Evolutionary conservation across 2,329 filamentous ascomycete genomes (phyloP).

Genomic region (Hypoxylon sp.): DNA sequence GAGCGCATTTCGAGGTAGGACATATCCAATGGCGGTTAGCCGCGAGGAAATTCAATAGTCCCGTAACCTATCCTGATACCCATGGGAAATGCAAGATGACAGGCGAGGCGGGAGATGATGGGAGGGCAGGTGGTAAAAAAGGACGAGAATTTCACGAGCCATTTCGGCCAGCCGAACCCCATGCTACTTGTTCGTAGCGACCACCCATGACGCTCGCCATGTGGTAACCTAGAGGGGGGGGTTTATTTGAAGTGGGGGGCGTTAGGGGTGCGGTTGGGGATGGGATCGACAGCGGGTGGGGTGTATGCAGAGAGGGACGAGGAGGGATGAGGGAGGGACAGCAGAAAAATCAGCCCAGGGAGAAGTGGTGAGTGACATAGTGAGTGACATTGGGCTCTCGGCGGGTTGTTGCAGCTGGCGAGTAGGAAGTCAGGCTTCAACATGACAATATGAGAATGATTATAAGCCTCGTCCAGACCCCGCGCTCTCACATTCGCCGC

Average conservation of each 20-base stretch:
- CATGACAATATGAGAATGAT: slow-evolving; percentile 33
- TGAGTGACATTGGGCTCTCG: slow-evolving; percentile 42
- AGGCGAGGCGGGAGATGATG: slow-evolving; percentile 31
- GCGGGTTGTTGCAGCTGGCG: slow-evolving; percentile 43
- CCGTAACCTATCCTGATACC: slow-evolving; percentile 23
- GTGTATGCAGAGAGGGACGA: slow-evolving; percentile 33
- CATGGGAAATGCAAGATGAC: slow-evolving; percentile 21
- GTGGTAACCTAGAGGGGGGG: slow-evolving; percentile 41
- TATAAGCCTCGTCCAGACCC: slow-evolving; percentile 43
- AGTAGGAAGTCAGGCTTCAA: slow-evolving; percentile 44
- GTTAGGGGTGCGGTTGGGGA: slow-evolving; percentile 40
- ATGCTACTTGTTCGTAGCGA: slow-evolving; percentile 20
- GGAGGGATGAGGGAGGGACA: slow-evolving; percentile 6
- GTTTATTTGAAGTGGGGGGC: slow-evolving; percentile 41
- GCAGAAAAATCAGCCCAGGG: too few species aligned
- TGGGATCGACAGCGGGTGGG: slow-evolving; percentile 43
- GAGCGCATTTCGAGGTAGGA: slow-evolving; percentile 29
- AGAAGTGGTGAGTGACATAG: slow-evolving; percentile 6
- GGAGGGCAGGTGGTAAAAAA: slow-evolving; percentile 38
- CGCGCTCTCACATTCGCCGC: slow-evolving; percentile 36
- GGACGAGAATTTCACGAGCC: slow-evolving; percentile 42
- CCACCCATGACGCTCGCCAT: slow-evolving; percentile 46
- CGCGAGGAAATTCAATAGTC: slow-evolving; percentile 25
- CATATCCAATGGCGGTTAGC: slow-evolving; percentile 25
- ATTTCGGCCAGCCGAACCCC: slow-evolving; percentile 40